These are phyloP conservation scores for Ophiostoma ips DNA, from an alignment of 2,329 filamentous ascomycete species.

Conservation along the genomic window DNA sequence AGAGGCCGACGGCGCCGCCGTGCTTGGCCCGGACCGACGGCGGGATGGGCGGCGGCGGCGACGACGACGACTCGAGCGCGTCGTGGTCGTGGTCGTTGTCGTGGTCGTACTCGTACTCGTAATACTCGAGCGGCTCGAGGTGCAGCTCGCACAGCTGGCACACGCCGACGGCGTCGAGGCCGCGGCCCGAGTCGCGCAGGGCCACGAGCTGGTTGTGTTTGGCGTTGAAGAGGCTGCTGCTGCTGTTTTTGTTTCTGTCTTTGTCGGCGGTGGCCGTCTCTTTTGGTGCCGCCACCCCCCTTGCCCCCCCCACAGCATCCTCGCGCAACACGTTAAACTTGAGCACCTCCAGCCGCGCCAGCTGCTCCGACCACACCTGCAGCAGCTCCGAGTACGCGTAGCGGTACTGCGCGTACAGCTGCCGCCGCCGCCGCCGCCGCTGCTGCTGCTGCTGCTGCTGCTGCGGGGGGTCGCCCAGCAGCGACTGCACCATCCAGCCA, in stretches of 20 bases:
- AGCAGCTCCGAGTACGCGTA: slow-evolving; percentile 55
- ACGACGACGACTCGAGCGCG: slow-evolving; percentile 24
- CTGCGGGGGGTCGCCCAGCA: slow-evolving; percentile 32
- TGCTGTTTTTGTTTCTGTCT: slow-evolving; percentile 19
- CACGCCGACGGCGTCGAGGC: slow-evolving; percentile 48
- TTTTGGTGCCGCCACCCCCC: no score
- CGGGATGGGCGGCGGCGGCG: no score
- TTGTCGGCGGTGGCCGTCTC: no score
- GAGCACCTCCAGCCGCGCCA: slow-evolving; percentile 51
- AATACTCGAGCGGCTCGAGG: slow-evolving; percentile 41
- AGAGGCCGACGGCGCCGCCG: slow-evolving; percentile 29
- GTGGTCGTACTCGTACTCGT: no score
- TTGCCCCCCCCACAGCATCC: slow-evolving; percentile 15
- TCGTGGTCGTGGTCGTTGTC: not conserved
- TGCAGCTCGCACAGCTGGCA: slow-evolving; percentile 50
- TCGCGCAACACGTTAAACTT: slow-evolving; percentile 53
- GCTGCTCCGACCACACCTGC: slow-evolving; percentile 49
- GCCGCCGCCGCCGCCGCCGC: no score
- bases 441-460: slow-evolving; percentile 25
- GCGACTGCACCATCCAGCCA: slow-evolving; percentile 45
- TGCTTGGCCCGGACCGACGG: slow-evolving; percentile 13
- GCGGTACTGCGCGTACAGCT: slow-evolving; percentile 45
- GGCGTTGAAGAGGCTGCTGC: slow-evolving; percentile 16
- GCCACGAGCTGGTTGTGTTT: slow-evolving; percentile 39
- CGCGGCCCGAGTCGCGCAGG: slow-evolving; percentile 37